Evolutionary conservation across 495 filamentous ascomycete species (phyloP), one percentile per base, ranked within the genome.

Genomic region (Neurospora cerealis): DNA sequence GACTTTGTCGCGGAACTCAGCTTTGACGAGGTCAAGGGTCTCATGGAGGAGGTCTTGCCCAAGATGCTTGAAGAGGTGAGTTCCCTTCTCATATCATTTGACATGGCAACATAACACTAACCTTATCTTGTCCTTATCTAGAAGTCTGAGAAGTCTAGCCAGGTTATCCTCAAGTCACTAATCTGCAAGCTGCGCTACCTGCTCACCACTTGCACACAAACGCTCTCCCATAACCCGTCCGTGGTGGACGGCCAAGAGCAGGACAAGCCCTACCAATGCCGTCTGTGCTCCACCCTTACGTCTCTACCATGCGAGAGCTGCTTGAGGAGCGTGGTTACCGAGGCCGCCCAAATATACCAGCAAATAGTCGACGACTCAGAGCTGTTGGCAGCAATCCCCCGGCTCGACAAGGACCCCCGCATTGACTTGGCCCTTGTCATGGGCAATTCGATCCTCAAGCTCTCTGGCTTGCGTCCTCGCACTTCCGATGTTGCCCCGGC

Each of bases 401-500:
- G 48, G 3, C 71, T 82, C 24, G 76, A 78, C 37, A 79, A 79
- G 66, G 83, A 87, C 71, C 86, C 85, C 0, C 79, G 86, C 9
- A 74, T 83, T 10, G 85, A 86, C 70, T 76, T 86, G 32, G 76
- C 81, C 5, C 76, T 87, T 32, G 74, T 86, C 38, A 84, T 86
- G 37, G 80, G 82, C 5, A 80, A 80, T 40, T 83, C 85, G 13
- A 79, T 88, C 7, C 74, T 88, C 2, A 87, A 85, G 73, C 77
- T 88, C n/a, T 77, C 85, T 1, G 73, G 82, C 13, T 37, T 81
- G 72, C 74, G 70, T 36, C 72, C 75, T 19, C 72, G 70, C 17
- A 37, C 73, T 5, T 54, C 75, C 24, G 71, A 75, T 19, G 39
- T 62, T 1, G 73, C 73, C 7, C 78, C 70, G 19, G 76, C 82